Conservation (phyloP, 371 early-diverging fungal species). For the Conidiobolus incongruus region DNA sequence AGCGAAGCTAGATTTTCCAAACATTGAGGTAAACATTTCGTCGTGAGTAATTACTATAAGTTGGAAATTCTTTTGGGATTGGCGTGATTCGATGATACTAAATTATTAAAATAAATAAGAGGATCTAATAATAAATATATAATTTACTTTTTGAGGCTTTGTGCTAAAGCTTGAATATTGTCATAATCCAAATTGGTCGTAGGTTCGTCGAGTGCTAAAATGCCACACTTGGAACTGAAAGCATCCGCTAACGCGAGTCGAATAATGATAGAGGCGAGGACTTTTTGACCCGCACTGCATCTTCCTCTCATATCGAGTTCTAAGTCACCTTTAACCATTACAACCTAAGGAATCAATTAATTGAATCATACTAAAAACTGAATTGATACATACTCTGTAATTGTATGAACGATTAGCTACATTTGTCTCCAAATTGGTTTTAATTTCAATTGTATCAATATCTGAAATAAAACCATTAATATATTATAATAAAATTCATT, state of each 20-base stretch:
- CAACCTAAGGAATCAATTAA: slow-evolving; percentile 27
- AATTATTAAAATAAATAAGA: neutral
- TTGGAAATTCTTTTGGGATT: slow-evolving; percentile 82
- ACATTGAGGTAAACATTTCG: slow-evolving; percentile 80
- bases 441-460: slow-evolving; percentile 89
- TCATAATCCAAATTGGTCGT: slow-evolving; percentile 97
- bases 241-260: slow-evolving; percentile 95
- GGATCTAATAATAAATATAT: neutral
- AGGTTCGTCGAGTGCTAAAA: slow-evolving; percentile 98
- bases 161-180: slow-evolving; percentile 84
- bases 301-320: slow-evolving; percentile 97
- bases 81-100: slow-evolving; percentile 56
- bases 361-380: neutral
- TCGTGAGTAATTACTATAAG: slow-evolving; percentile 99
- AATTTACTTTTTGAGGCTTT: slow-evolving; percentile 44
- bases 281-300: slow-evolving; percentile 98
- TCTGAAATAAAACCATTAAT: slow-evolving; percentile 20
- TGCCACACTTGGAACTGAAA: slow-evolving; percentile 84
- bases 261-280: slow-evolving; percentile 91
- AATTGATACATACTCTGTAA: slow-evolving; percentile 52
- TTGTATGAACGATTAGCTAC: slow-evolving; percentile 55
- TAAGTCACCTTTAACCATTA: slow-evolving; percentile 84
- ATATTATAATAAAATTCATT: slow-evolving; percentile 5
- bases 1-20: slow-evolving; percentile 54
- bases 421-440: slow-evolving; percentile 52